Conservation (phyloP, 2,329 filamentous ascomycete genomes). For the Podosphaera fusca region DNA sequence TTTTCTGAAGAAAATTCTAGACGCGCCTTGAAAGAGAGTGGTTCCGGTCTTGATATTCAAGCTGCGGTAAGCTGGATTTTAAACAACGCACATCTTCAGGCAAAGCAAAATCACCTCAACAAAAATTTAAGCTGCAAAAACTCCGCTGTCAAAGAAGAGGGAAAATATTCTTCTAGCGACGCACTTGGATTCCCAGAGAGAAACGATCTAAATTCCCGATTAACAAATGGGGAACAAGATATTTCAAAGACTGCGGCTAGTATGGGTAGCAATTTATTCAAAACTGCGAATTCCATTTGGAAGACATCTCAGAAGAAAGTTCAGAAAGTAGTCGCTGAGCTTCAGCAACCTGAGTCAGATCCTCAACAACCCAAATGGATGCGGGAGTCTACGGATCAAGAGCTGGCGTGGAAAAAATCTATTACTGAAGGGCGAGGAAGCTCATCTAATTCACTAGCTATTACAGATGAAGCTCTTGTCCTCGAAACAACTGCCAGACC, state of each 20-base stretch:
- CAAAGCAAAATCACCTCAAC: constrained; percentile 45
- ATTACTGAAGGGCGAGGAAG: constrained; percentile 11
- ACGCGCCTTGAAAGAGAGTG: constrained; percentile 57
- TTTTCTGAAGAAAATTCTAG: constrained; percentile 71
- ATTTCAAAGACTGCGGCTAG: constrained; percentile 62
- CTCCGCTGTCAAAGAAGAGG: constrained; percentile 8
- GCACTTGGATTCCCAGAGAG: constrained; percentile 16
- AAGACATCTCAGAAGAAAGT: constrained; percentile 84
- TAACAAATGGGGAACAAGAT: constrained; percentile 41
- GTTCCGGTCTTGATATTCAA: constrained; percentile 59
- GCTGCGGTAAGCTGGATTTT: constrained; percentile 73
- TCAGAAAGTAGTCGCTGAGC: constrained; percentile 75
- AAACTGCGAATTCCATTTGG: constrained; percentile 88
- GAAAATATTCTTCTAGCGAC: constrained; percentile 5
- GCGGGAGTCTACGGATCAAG: constrained; percentile 35
- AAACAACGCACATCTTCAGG: constrained; percentile 71
- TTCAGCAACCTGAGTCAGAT: constrained; percentile 47
- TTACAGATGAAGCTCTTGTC: constrained; percentile 57
- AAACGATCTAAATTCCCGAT: constrained; percentile 27
- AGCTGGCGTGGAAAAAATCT: constrained; percentile 18
- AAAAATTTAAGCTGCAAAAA: constrained; percentile 14
- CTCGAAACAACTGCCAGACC: constrained; percentile 42
- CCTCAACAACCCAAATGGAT: constrained; percentile 85
- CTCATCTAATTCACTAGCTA: constrained; percentile 13
- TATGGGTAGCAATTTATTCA: constrained; percentile 64